These are phyloP conservation scores for Colletotrichum sidae DNA, from an alignment of 2,329 filamentous ascomycete genomes.

Conservation along the genomic window DNA sequence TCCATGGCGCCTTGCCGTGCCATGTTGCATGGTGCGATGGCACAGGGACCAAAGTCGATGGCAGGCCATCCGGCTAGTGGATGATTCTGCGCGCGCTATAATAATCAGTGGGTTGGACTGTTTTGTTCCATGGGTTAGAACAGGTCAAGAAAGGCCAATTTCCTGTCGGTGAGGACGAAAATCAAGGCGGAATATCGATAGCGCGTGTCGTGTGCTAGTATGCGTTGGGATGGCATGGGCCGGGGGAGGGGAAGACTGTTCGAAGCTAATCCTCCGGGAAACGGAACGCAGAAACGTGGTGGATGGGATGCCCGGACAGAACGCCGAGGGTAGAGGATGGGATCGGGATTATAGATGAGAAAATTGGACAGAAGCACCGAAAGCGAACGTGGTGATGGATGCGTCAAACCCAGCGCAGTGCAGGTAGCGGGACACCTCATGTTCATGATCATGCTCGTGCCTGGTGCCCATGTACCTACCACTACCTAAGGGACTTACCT, in stretches of 20 bases:
- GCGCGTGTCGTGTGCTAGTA: conserved; percentile 15
- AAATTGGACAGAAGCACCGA: conserved; percentile 9
- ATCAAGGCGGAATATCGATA: conserved; percentile 20
- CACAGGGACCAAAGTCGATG: conserved; percentile 13
- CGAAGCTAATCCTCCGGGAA: conserved; percentile 6
- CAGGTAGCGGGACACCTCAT: background rate
- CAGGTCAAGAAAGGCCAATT: conserved; percentile 1
- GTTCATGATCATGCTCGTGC: no score
- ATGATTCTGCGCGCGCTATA: background rate
- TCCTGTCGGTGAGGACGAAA: conserved; percentile 19
- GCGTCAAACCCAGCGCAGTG: background rate
- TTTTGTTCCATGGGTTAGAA: background rate
- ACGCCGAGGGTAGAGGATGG: background rate
- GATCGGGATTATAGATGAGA: conserved; percentile 7
- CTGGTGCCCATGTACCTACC: no score
- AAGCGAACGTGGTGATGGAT: background rate
- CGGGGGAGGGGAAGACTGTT: background rate
- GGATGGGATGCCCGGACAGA: conserved; percentile 17
- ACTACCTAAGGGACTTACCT: no score
- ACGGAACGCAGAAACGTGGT: conserved; percentile 1
- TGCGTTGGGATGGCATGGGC: conserved; percentile 19
- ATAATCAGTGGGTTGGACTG: background rate
- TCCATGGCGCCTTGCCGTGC: conserved; percentile 5
- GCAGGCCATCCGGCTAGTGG: background rate
- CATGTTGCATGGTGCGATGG: conserved; percentile 16